phyloP scores from a whole-genome alignment of 345 rosid genomes.

The Aquilaria sinensis region DNA sequence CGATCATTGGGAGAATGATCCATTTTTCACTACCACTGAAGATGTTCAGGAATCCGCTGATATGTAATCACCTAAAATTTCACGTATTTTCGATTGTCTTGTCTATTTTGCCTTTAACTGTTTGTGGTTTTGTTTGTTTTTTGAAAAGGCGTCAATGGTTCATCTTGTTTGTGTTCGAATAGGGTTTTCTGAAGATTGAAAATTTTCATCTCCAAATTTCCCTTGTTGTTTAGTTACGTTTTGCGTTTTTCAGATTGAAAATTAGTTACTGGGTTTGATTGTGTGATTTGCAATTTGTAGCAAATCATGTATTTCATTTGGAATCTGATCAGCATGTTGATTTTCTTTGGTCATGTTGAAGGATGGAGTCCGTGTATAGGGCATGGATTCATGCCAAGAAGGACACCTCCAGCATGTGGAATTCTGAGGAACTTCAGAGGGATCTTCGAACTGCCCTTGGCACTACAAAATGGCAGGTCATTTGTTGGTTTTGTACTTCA shows the following conservation, averaged over 20 bases:
- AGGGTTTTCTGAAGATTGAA: conserved; percentile 7
- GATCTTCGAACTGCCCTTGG: conserved; percentile 68
- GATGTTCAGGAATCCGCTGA: conserved; percentile 97
- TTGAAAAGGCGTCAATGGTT: neutral
- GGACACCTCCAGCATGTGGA: conserved; percentile 46
- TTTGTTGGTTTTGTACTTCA: neutral
- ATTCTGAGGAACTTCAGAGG: conserved; percentile 54
- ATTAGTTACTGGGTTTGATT: neutral
- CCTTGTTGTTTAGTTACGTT: neutral
- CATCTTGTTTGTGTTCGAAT: neutral
- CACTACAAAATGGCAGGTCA: conserved; percentile 92
- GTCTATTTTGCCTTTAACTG: neutral
- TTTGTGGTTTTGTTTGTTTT: neutral
- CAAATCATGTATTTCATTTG: neutral
- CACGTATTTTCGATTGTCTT: conserved; percentile 29
- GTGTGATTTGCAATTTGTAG: neutral
- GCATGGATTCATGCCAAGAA: conserved; percentile 65
- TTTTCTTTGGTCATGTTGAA: conserved; percentile 17
- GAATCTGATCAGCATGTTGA: neutral
- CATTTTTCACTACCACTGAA: conserved; percentile 86
- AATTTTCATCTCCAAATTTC: neutral
- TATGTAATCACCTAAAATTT: no score
- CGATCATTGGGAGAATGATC: conserved; percentile 97
- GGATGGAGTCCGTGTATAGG: conserved; percentile 89
- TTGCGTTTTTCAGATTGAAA: neutral